Evolutionary conservation across 2,329 filamentous ascomycete genomes (phyloP).

Genomic region (Ophiostoma pallidulum): DNA sequence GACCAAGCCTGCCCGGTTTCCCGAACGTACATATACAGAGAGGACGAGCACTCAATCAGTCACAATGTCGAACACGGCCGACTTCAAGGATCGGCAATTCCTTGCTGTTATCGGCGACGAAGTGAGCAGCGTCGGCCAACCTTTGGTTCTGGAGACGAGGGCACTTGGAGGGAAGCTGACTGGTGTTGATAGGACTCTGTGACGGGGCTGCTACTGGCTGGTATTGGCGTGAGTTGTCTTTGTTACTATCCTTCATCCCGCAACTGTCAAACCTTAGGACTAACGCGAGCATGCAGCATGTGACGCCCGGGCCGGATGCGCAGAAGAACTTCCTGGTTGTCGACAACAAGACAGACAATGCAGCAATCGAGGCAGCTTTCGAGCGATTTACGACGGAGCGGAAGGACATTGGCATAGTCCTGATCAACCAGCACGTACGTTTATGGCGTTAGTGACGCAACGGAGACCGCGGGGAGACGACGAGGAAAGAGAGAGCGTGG

Average conservation of each 20-base stretch:
- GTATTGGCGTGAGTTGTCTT: slow-evolving; percentile 64
- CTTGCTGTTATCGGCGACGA: slow-evolving; percentile 97
- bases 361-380: slow-evolving; percentile 82
- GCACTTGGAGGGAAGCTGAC: not conserved
- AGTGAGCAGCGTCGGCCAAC: slow-evolving; percentile 37
- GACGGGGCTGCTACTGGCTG: slow-evolving; percentile 87
- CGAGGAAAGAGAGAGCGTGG: not conserved
- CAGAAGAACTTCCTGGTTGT: slow-evolving; percentile 99
- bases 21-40: not conserved
- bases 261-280: not conserved
- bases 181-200: slow-evolving; percentile 66
- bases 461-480: too few relatives aligned
- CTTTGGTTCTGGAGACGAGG: too few relatives aligned
- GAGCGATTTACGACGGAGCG: slow-evolving; percentile 78
- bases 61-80: slow-evolving; percentile 25
- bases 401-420: slow-evolving; percentile 91
- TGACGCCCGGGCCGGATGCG: slow-evolving; percentile 76
- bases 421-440: slow-evolving; percentile 95
- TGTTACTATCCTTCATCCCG: not conserved
- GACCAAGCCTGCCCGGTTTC: not conserved
- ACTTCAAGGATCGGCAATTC: slow-evolving; percentile 82
- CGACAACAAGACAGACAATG: slow-evolving; percentile 82
- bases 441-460: not conserved
- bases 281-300: slow-evolving; percentile 55
- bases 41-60: not conserved